A percentile compares a stretch with the other conserved stretches of the same genome.
These are phyloP conservation scores for Bocquillonia castaneifolia DNA, from an alignment of 441 rosid species.

Conservation along the genomic window DNA sequence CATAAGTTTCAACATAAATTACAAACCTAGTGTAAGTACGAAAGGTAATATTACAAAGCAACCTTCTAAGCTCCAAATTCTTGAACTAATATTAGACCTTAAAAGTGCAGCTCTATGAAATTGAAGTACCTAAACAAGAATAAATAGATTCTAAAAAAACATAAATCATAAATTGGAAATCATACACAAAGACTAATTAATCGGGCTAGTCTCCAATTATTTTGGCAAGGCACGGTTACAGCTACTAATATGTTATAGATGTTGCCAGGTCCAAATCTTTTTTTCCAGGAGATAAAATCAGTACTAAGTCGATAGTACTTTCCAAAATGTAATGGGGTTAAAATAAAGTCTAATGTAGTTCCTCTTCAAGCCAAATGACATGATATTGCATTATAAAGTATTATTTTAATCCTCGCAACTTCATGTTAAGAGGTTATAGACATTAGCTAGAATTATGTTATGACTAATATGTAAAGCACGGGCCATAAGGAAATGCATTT, in stretches of 20 bases:
- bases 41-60: conserved; percentile 1
- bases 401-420: background rate
- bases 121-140: background rate
- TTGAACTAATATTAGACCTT: background rate
- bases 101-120: background rate
- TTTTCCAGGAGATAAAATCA: background rate
- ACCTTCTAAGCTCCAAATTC: background rate
- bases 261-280: background rate
- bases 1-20: conserved; percentile 20
- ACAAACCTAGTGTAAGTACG: background rate
- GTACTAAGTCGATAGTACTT: background rate
- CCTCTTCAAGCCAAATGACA: background rate
- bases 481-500: background rate
- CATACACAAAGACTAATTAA: background rate
- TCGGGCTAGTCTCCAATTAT: background rate
- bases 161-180: background rate
- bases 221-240: no score
- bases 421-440: background rate
- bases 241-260: no score
- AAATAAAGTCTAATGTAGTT: background rate
- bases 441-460: background rate
- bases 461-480: background rate
- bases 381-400: background rate
- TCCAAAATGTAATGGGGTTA: background rate
- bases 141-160: no score